These are phyloP conservation scores for Eimeria necatrix DNA, from an alignment of 169 alveolate genomes.

Conservation along the genomic window DNA sequence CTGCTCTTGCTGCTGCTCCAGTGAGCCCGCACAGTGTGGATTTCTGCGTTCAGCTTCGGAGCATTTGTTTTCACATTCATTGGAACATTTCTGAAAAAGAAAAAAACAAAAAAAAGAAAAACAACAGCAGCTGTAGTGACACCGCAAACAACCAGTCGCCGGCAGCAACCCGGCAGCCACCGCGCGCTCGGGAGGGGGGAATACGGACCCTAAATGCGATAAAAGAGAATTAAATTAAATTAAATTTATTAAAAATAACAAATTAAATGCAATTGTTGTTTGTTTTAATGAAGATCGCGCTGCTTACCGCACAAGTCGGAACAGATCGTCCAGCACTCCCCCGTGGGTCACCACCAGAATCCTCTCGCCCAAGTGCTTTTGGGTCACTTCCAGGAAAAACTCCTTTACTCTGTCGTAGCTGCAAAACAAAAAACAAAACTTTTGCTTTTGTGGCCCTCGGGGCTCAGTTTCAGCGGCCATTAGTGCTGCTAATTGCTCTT, in stretches of 20 bases:
- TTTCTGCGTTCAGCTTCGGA: slow-evolving; percentile 67
- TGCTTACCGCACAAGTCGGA: slow-evolving; percentile 39
- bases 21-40: slow-evolving; percentile 28
- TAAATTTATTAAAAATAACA: not conserved
- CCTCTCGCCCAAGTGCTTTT: slow-evolving; percentile 29
- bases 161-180: no score
- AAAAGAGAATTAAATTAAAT: not conserved
- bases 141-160: no score
- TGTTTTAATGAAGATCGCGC: not conserved
- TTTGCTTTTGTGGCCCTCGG: no score
- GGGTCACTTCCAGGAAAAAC: slow-evolving; percentile 38
- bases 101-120: no score
- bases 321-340: slow-evolving; percentile 67
- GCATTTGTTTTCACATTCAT: slow-evolving; percentile 37
- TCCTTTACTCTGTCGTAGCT: slow-evolving; percentile 41
- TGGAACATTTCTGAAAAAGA: slow-evolving; percentile 26
- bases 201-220: no score
- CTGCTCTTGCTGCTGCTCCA: not conserved
- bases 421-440: not conserved
- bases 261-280: not conserved
- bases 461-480: no score
- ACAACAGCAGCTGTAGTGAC: no score
- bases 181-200: no score
- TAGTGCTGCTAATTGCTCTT: no score
- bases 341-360: slow-evolving; percentile 73